Percentiles rank a stretch among this genome's conserved stretches.
Conservation (phyloP, 306 rosid species). For the Carpinus viminea region DNA sequence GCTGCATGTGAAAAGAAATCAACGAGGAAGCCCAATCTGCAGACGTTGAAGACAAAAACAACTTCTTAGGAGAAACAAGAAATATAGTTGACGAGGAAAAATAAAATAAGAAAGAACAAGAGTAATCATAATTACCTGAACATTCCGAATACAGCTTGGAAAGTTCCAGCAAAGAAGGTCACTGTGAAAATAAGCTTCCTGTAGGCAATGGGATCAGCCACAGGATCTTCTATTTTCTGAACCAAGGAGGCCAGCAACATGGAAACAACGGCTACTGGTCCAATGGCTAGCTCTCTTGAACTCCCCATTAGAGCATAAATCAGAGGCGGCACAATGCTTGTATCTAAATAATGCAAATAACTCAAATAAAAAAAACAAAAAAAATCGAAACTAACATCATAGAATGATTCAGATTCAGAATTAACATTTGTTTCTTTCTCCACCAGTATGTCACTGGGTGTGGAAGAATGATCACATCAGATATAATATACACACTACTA, state of each 20-base stretch:
- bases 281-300: conserved; percentile 89
- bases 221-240: conserved; percentile 67
- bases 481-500: not conserved
- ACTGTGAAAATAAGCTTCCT: conserved; percentile 66
- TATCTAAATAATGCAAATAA: conserved; percentile 47
- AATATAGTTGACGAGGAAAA: not conserved
- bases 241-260: conserved; percentile 63
- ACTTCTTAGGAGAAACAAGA: not conserved
- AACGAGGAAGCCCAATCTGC: conserved; percentile 87
- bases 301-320: conserved; percentile 92
- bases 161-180: conserved; percentile 85
- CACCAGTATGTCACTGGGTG: not conserved
- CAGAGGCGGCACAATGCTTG: conserved; percentile 87
- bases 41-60: not conserved
- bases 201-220: conserved; percentile 56
- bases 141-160: conserved; percentile 76
- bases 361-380: not conserved
- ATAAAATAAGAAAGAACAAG: not conserved
- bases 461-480: not conserved
- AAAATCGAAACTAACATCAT: not conserved
- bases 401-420: not conserved
- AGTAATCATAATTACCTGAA: conserved; percentile 45
- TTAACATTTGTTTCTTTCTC: not conserved
- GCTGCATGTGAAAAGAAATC: conserved; percentile 97
- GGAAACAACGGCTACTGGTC: conserved; percentile 96